Evolutionary conservation across 257 asterid species (phyloP).

Genomic region (Solanum commersonii): DNA sequence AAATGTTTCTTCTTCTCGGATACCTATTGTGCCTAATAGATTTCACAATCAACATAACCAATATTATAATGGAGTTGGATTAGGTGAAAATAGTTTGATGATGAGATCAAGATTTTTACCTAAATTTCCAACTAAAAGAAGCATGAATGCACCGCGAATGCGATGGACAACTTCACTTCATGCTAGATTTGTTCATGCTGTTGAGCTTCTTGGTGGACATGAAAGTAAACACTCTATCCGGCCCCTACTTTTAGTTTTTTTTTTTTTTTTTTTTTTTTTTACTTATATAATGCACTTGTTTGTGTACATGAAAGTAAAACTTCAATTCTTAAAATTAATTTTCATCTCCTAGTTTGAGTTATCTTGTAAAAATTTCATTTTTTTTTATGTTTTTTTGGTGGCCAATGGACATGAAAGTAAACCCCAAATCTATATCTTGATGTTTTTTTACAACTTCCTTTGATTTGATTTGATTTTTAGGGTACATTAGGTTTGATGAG

Average conservation of each 20-base stretch:
- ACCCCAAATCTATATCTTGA: neutral
- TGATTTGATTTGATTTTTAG: neutral
- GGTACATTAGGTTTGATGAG: neutral
- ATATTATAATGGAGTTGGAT: conserved; percentile 10
- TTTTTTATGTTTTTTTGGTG: neutral
- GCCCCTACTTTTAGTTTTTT: neutral
- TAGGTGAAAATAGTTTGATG: conserved; percentile 39
- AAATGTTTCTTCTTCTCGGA: conserved; percentile 19
- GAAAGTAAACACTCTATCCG: conserved; percentile 44
- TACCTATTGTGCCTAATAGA: neutral
- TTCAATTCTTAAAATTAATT: no score
- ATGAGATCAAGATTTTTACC: conserved; percentile 72
- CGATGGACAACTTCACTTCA: conserved; percentile 92
- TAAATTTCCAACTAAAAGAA: conserved; percentile 53
- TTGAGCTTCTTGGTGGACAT: conserved; percentile 96
- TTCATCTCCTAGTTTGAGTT: neutral
- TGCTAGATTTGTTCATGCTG: conserved; percentile 92
- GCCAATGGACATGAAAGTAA: neutral
- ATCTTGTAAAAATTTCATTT: neutral
- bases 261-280: neutral
- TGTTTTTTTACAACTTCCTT: no score
- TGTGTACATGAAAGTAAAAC: conserved; percentile 79
- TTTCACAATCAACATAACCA: conserved; percentile 15
- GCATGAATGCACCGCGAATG: conserved; percentile 93
- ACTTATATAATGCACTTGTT: conserved; percentile 24